Conservation (phyloP, 2,329 filamentous ascomycete species). For the Aspergillus hortae region DNA sequence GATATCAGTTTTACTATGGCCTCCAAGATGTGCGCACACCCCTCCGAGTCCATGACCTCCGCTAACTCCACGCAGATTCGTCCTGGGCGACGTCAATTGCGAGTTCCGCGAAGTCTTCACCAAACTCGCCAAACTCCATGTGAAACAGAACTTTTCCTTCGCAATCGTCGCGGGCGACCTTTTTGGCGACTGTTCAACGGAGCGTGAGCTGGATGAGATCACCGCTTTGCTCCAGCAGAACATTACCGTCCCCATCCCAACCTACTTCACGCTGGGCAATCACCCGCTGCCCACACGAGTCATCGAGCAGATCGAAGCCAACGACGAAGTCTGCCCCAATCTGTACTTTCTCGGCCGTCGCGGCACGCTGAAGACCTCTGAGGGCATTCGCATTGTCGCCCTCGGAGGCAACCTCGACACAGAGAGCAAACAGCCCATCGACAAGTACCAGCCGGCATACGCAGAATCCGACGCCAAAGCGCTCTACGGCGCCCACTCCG, state of each 20-base stretch:
- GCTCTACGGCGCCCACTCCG: constrained; percentile 69
- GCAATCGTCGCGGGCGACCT: constrained; percentile 81
- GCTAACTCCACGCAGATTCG: constrained; percentile 49
- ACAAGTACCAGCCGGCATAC: constrained; percentile 73
- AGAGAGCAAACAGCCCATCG: constrained; percentile 43
- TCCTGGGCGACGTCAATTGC: constrained; percentile 79
- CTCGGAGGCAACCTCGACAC: constrained; percentile 67
- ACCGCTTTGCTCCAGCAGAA: constrained; percentile 67
- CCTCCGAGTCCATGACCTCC: neutral
- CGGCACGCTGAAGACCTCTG: constrained; percentile 81
- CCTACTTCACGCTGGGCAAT: constrained; percentile 83
- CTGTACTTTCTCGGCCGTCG: constrained; percentile 86
- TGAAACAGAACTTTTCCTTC: constrained; percentile 84
- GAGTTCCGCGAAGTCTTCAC: constrained; percentile 70
- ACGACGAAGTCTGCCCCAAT: constrained; percentile 79
- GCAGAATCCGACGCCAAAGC: constrained; percentile 71
- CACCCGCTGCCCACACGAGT: constrained; percentile 68
- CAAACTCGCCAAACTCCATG: constrained; percentile 75
- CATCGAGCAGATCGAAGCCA: constrained; percentile 67
- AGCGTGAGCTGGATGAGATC: constrained; percentile 57
- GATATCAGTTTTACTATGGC: constrained; percentile 41
- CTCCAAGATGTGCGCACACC: constrained; percentile 52
- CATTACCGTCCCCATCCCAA: constrained; percentile 72
- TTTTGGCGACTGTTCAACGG: constrained; percentile 56
- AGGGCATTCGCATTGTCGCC: constrained; percentile 82